Conservation (phyloP, 2,329 filamentous ascomycete species). For the Trichoderma hamatum region DNA sequence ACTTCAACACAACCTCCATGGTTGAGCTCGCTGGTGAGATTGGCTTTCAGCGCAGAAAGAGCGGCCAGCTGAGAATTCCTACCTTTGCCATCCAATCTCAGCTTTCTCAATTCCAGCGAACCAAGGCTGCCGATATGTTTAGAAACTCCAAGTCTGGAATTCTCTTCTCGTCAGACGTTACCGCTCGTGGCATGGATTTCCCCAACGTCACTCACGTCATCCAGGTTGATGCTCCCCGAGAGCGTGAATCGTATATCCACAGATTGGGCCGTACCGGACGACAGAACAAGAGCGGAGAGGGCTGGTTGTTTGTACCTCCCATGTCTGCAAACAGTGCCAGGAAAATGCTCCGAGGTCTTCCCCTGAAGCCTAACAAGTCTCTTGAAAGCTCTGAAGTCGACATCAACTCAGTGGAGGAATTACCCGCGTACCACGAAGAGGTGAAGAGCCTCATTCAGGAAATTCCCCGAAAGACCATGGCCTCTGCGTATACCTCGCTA, state of each 20-base stretch:
- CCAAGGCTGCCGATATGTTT: slow-evolving; percentile 72
- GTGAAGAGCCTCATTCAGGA: slow-evolving; percentile 47
- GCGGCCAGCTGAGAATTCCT: slow-evolving; percentile 43
- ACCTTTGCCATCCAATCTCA: slow-evolving; percentile 75
- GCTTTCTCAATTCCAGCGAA: slow-evolving; percentile 71
- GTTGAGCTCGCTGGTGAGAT: slow-evolving; percentile 66
- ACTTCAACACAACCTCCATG: slow-evolving; percentile 78
- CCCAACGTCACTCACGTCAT: slow-evolving; percentile 79
- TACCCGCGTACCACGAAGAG: slow-evolving; percentile 51
- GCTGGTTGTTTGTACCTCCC: slow-evolving; percentile 66
- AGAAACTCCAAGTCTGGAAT: slow-evolving; percentile 63
- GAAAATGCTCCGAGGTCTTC: slow-evolving; percentile 59
- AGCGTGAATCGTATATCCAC: slow-evolving; percentile 75
- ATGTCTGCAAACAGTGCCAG: slow-evolving; percentile 55
- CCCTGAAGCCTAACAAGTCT: slow-evolving; percentile 58
- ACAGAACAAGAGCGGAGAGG: slow-evolving; percentile 72
- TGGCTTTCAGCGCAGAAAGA: slow-evolving; percentile 45
- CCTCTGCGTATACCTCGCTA: slow-evolving; percentile 57
- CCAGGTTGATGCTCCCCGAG: slow-evolving; percentile 66
- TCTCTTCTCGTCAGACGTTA: slow-evolving; percentile 78
- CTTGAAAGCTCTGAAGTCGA: slow-evolving; percentile 58
- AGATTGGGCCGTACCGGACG: slow-evolving; percentile 76
- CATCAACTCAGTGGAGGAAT: slow-evolving; percentile 51
- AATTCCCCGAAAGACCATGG: slow-evolving; percentile 42
- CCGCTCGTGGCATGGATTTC: slow-evolving; percentile 82